A percentile compares a stretch with the other conserved stretches of the same genome.
Evolutionary conservation across 768 basidiomycete species (phyloP).

Genomic region (Suillus hirtellus): DNA sequence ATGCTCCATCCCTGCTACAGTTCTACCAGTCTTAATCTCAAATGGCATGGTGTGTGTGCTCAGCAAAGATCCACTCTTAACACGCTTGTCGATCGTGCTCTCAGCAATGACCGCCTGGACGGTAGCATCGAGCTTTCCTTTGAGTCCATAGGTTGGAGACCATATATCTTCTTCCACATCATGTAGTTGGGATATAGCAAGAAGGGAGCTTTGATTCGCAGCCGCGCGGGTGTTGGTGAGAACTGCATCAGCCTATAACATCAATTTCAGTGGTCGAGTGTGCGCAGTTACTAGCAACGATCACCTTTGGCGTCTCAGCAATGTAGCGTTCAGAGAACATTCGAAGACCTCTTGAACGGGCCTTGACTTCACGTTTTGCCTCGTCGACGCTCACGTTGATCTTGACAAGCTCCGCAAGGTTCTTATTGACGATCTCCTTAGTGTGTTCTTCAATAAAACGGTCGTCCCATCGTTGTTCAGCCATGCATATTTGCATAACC

Average conservation of each 20-base stretch:
- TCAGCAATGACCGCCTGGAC: slow-evolving; percentile 68
- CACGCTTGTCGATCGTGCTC: slow-evolving; percentile 27
- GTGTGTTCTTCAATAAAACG: slow-evolving; percentile 61
- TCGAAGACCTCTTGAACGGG: slow-evolving; percentile 63
- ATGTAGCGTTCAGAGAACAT: slow-evolving; percentile 71
- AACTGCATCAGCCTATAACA: slow-evolving; percentile 55
- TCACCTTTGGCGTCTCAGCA: slow-evolving; percentile 62
- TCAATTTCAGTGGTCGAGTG: slow-evolving; percentile 3
- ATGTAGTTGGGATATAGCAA: slow-evolving; percentile 75
- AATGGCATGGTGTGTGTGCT: slow-evolving; percentile 59
- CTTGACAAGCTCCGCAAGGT: slow-evolving; percentile 62
- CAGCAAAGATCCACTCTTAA: slow-evolving; percentile 23
- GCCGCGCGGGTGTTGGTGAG: slow-evolving; percentile 67
- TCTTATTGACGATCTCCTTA: slow-evolving; percentile 51
- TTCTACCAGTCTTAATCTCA: slow-evolving; percentile 94
- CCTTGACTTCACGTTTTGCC: slow-evolving; percentile 63
- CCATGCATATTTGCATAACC: slow-evolving; percentile 81
- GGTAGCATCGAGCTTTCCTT: slow-evolving; percentile 94
- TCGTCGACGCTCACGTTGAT: slow-evolving; percentile 57
- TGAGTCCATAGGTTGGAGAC: slow-evolving; percentile 92
- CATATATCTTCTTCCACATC: slow-evolving; percentile 98
- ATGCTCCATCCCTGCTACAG: slow-evolving; percentile 81
- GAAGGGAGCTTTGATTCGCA: slow-evolving; percentile 47
- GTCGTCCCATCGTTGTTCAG: slow-evolving; percentile 60
- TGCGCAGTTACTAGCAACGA: background rate